Evolutionary conservation across 345 rosid species (phyloP).

Genomic region (Murraya koenigii): DNA sequence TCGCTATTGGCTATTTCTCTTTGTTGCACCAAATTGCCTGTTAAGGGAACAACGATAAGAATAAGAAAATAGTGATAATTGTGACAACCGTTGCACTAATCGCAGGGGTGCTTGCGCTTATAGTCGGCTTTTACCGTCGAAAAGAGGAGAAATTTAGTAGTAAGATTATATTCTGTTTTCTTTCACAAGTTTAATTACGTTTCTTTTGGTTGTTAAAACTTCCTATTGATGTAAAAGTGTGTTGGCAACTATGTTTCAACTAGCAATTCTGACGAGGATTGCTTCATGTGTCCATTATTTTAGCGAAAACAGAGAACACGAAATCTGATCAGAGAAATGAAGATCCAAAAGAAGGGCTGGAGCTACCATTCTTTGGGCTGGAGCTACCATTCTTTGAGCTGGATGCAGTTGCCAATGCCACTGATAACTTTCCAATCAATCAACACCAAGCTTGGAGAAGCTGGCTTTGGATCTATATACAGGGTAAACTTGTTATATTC

Average conservation of each 20-base stretch:
- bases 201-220: background rate
- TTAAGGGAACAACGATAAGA: background rate
- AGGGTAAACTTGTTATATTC: slow-evolving; percentile 11
- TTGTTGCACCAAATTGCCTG: too few species aligned
- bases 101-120: background rate
- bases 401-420: slow-evolving; percentile 19
- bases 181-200: background rate
- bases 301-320: background rate
- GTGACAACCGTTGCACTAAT: background rate
- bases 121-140: background rate
- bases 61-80: background rate
- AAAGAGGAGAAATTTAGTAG: background rate
- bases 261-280: background rate
- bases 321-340: background rate
- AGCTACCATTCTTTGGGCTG: slow-evolving; percentile 22
- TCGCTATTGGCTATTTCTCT: background rate
- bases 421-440: slow-evolving; percentile 12
- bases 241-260: background rate
- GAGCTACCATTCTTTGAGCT: slow-evolving; percentile 21
- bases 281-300: too few species aligned
- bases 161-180: background rate
- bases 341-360: slow-evolving; percentile 11
- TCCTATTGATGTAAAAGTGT: background rate
- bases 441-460: slow-evolving; percentile 28
- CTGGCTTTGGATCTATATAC: slow-evolving; percentile 37